Percentiles rank a stretch among this genome's conserved stretches.
Conservation (phyloP, 1,284 basidiomycete species). For the Tilletia caries region DNA sequence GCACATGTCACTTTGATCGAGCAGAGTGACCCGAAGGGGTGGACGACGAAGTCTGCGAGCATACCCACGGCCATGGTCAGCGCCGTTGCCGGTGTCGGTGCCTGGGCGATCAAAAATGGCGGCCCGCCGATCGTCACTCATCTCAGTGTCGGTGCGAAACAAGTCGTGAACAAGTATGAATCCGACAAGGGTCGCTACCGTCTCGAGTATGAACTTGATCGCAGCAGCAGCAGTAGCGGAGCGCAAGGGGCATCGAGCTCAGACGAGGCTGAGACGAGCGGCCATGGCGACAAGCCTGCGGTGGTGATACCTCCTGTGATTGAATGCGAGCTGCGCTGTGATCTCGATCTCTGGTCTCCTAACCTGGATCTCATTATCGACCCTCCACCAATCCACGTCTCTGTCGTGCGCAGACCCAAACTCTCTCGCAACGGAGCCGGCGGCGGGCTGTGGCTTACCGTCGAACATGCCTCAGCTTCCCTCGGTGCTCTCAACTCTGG, state of each 20-base stretch:
- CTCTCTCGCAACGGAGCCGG: slow-evolving; percentile 71
- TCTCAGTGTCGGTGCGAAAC: slow-evolving; percentile 68
- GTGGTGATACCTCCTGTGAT: slow-evolving; percentile 57
- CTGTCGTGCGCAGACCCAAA: slow-evolving; percentile 79
- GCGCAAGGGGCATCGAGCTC: slow-evolving; percentile 18
- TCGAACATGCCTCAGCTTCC: slow-evolving; percentile 78
- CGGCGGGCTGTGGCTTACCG: slow-evolving; percentile 92
- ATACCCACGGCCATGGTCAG: slow-evolving; percentile 1
- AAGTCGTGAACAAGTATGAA: slow-evolving; percentile 74
- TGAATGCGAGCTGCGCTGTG: slow-evolving; percentile 91
- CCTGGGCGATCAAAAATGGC: slow-evolving; percentile 87
- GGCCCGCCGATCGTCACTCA: slow-evolving; percentile 86
- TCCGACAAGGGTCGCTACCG: slow-evolving; percentile 78
- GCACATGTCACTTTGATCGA: slow-evolving; percentile 90
- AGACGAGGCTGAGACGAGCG: not conserved
- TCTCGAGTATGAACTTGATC: slow-evolving; percentile 73
- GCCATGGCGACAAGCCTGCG: not conserved
- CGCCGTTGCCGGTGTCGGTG: slow-evolving; percentile 79
- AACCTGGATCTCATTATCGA: slow-evolving; percentile 88
- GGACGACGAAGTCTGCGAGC: slow-evolving; percentile 83
- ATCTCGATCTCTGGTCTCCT: slow-evolving; percentile 83
- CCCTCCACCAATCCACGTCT: slow-evolving; percentile 81
- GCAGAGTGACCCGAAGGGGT: slow-evolving; percentile 94
- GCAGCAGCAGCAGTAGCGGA: slow-evolving; percentile 59
- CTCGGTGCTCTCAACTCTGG: slow-evolving; percentile 57